Conservation (phyloP, 2,329 filamentous ascomycete genomes). For the Lasiodiplodia gonubiensis region DNA sequence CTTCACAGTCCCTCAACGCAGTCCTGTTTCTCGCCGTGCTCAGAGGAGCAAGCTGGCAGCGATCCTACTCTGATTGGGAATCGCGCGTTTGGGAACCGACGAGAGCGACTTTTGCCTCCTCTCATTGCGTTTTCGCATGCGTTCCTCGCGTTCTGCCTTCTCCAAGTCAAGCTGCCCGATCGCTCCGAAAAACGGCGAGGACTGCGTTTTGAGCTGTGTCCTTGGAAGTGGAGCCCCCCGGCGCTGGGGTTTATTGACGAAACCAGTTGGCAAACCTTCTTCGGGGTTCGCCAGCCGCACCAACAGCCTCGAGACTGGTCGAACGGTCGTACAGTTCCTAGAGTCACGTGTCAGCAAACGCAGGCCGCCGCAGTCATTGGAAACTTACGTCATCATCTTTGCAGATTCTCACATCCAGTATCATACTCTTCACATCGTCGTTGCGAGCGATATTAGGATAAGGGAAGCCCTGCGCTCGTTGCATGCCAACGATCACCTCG, state of each 20-base stretch:
- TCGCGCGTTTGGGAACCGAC: constrained; percentile 10
- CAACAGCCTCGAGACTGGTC: constrained; percentile 54
- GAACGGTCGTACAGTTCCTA: constrained; percentile 67
- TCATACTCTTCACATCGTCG: constrained; percentile 73
- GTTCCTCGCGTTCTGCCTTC: constrained; percentile 16
- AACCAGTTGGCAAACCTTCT: constrained; percentile 28
- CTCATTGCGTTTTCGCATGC: constrained; percentile 19
- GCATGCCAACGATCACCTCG: constrained; percentile 86
- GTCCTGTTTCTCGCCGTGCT: neutral
- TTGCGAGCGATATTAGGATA: constrained; percentile 75
- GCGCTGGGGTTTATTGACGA: constrained; percentile 27
- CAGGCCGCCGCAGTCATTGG: neutral
- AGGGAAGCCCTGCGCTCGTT: constrained; percentile 85
- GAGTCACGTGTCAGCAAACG: constrained; percentile 30
- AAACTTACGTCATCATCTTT: constrained; percentile 83
- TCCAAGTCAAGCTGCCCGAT: constrained; percentile 21
- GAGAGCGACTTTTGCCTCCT: constrained; percentile 12
- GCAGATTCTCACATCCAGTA: constrained; percentile 80
- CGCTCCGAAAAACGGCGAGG: constrained; percentile 22
- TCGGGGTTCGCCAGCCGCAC: constrained; percentile 27
- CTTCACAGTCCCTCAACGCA: constrained; percentile 5
- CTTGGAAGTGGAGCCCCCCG: constrained; percentile 26
- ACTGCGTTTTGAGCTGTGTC: constrained; percentile 23
- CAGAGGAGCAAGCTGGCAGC: constrained; percentile 14
- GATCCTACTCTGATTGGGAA: constrained; percentile 11